These are phyloP conservation scores for Gossypium herbaceum DNA, from an alignment of 345 rosid genomes.

Conservation along the genomic window DNA sequence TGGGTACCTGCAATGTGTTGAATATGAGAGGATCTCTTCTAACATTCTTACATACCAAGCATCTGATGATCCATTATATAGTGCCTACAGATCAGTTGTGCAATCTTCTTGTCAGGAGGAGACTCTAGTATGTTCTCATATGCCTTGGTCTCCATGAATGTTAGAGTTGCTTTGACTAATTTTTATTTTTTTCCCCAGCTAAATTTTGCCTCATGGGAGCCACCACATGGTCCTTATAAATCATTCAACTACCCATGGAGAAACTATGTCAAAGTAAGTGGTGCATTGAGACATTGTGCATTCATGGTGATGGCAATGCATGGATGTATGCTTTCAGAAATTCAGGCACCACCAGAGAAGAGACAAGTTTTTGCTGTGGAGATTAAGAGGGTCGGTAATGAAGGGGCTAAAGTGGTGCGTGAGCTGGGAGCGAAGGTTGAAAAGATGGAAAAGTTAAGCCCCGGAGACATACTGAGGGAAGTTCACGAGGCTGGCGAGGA, in stretches of 20 bases:
- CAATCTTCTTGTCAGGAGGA: constrained; percentile 88
- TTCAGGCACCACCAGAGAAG: constrained; percentile 87
- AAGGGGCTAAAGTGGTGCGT: constrained; percentile 50
- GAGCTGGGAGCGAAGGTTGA: constrained; percentile 46
- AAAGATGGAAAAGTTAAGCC: constrained; percentile 46
- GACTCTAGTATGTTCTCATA: constrained; percentile 24
- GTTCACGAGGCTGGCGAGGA: constrained; percentile 73
- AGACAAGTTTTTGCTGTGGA: constrained; percentile 51
- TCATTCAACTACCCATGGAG: constrained; percentile 79
- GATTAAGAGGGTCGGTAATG: constrained; percentile 45
- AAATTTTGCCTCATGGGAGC: constrained; percentile 85
- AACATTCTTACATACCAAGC: constrained; percentile 86
- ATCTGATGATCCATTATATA: constrained; percentile 74
- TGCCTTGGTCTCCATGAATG: too few relatives aligned
- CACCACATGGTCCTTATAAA: constrained; percentile 82
- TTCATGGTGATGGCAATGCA: constrained; percentile 98
- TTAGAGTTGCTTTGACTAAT: too few relatives aligned
- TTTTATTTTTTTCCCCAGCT: constrained; percentile 12
- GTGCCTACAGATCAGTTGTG: constrained; percentile 78
- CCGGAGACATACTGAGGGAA: constrained; percentile 46
- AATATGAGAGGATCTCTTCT: constrained; percentile 79
- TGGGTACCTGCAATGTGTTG: constrained; percentile 70
- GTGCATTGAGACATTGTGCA: constrained; percentile 85
- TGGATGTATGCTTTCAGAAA: constrained; percentile 87
- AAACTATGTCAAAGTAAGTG: constrained; percentile 67